Base-by-base conservation (phyloP, 2,329 filamentous ascomycete species). In the Pseudopithomyces chartarum region DNA sequence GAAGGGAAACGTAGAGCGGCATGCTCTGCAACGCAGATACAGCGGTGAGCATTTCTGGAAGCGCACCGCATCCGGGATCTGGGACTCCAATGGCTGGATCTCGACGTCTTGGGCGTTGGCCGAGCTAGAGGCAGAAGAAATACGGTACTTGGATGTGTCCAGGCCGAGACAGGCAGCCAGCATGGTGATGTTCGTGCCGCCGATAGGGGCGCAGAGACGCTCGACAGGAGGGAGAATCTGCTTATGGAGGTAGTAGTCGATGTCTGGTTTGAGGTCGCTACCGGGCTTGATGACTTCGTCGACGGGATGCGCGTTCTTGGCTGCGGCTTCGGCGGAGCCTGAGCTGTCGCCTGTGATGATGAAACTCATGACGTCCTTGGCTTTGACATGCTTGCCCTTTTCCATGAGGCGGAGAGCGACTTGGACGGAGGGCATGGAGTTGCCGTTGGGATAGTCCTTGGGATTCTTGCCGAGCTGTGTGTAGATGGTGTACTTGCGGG, bases 211-310 rank as follows among this genome's bases (percentile, higher is more conserved):
- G 74, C 95, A 99, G 20, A 99, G 87, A 83, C 95, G 91, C 79
- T 99, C 95, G 23, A 99, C 95, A 0, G 95, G 95, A 11, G 95
- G 95, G 78, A 99, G 92, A 57, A 99, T 97, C 77, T 99, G 95
- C 81, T 99, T 99, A 80, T 92, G 90, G 38, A 99, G 86, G 76
- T 99, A 99, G 85, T 93, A 98, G 73, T 99, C 95, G n/a, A 97
- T 85, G 70, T 99, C 95, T 55, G 93, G 91, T 56, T 89, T 84
- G 6, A 99, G 83, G 1, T 82, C 88, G 1, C 89, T 87, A 64
- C 90, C 90, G 15, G 86, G 72, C 70, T 95, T 96, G 57, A 91
- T 80, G 10, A 96, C 87, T 73, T 99, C 95, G 55, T 92, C 89
- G 1, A 91, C 89, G 5, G 90, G 88, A 74, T 91, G 94, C 3